A percentile compares a stretch with the other conserved stretches of the same genome.
phyloP scores from a whole-genome alignment of 441 rosid species.

The Jatropha podagrica region DNA sequence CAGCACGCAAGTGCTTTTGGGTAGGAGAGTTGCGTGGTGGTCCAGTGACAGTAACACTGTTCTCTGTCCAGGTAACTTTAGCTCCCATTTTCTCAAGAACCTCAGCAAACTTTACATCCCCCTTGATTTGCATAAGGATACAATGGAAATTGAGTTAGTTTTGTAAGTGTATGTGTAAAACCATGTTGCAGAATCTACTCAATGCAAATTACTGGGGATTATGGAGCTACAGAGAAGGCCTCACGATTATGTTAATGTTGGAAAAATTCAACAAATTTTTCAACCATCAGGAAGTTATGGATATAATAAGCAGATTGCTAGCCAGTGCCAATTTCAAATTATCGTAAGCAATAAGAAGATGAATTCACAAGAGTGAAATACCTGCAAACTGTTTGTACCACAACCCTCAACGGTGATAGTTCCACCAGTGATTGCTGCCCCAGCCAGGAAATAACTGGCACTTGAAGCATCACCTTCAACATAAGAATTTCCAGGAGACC shows the following conservation, averaged over 20 bases:
- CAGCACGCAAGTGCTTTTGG: constrained; percentile 64
- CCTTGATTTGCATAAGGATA: constrained; percentile 41
- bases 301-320: not conserved
- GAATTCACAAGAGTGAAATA: constrained; percentile 21
- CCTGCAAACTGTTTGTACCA: constrained; percentile 95
- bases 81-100: constrained; percentile 96
- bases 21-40: constrained; percentile 71
- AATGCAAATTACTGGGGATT: not conserved
- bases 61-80: constrained; percentile 86
- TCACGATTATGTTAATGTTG: not conserved
- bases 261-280: not conserved
- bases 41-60: constrained; percentile 87
- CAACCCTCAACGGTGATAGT: constrained; percentile 96
- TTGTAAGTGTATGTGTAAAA: not conserved
- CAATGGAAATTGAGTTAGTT: constrained; percentile 25
- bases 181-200: not conserved
- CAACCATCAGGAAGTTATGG: not conserved
- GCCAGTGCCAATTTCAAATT: not conserved
- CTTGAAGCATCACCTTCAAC: constrained; percentile 99
- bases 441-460: constrained; percentile 98
- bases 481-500: constrained; percentile 89
- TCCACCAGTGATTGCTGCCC: constrained; percentile 96
- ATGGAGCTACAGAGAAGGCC: not conserved
- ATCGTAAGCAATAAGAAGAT: not conserved
- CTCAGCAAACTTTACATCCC: constrained; percentile 93